Base-by-base conservation (phyloP, 306 rosid genomes). In the Aeschynomene evenia region DNA sequence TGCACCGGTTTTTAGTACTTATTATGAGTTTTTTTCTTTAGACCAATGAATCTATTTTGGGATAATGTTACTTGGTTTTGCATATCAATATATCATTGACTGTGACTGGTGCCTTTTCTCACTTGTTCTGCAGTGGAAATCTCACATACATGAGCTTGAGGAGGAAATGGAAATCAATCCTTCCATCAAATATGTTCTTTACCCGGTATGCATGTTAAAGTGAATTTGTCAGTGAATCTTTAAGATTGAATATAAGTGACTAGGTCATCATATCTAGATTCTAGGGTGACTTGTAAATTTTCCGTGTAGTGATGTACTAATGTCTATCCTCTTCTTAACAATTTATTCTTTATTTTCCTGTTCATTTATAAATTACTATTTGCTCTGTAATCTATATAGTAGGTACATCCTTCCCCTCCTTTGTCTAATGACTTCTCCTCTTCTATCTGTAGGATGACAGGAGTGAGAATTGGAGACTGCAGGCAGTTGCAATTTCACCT, bases 91-190 rank as follows among this genome's bases (percentile, higher is more conserved):
- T 45, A 50, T 65, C 31, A 3, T 68, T 74, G 45, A 23, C 23
- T 59, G 15, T 23, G 43, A 20, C 49, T 72, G 26, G 61, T 72
- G 0, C 31, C 54, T 51, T 51, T 66, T 57, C 39, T 74, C 49
- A 15, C 57, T 64, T 77, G 49, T 48, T 68, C 66, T 2, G 23
- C 82, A 87, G 87, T 81, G 91, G 89, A 81, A 81, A 51, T 73
- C 84, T 77, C 89, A 84, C 76, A 74, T 87, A 63, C 85, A 81
- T 63, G 88, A 87, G 79, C 89, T 87, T 28, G 91, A 87, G 79
- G 80, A 81, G 76, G 88, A 81, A 68, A 81, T 86, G 87, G 64
- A 81, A 71, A 84, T 84, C 67, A 68, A 28, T 31, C 89, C 85
- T 57, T 74, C 85, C 50, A 68, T 82, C 82, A 86, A 86, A 74